Evolutionary conservation across 2,329 filamentous ascomycete species (phyloP), one percentile per base, ranked within the genome.

Genomic region (Trichoderma aggressivum): DNA sequence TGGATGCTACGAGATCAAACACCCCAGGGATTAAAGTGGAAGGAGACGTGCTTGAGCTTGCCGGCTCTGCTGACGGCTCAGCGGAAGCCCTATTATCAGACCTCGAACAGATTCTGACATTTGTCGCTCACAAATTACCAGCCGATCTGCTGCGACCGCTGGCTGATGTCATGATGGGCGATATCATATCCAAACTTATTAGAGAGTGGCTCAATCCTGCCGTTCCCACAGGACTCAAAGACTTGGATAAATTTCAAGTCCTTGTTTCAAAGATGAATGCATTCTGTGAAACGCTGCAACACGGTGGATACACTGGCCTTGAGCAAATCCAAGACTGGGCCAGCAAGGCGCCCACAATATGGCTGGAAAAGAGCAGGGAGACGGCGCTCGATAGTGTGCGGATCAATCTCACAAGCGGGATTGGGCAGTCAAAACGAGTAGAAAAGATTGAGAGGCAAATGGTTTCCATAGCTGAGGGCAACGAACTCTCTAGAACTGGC

Each of bases 401-500:
- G 28, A 87, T 82, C 24, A 87, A 91, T 59, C 85, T 98, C 3
- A 86, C 89, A 4, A 83, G 84, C 65, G 92, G 91, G 0, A 86
- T 95, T 50, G 90, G 90, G 10, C 81, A 85, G 30, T 86, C 90
- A 16, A 91, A 89, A 75, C 85, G 87, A 59, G 94, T 97, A 1
- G 94, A 98, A 79, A 89, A 92, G 76, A 85, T 97, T 1, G 95
- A 98, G 80, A 97, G 91, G 62, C 91, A 96, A 76, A 89, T 91
- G 78, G 86, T 98, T 0, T 90, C 90, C 2, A 86, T 87, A 62
- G 84, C 84, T 0, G 89, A 91, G 74, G 91, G 92, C 66, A 88
- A 89, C 70, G 85, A 91, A 72, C 84, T 94, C 47, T 82, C 87
- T 34, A 85, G 87, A 1, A 88, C 86, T 26, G 85, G 85, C 16